Evolutionary conservation across 305 asterid genomes (phyloP), one percentile per base, ranked within the genome.

Genomic region (Nicotiana rustica): DNA sequence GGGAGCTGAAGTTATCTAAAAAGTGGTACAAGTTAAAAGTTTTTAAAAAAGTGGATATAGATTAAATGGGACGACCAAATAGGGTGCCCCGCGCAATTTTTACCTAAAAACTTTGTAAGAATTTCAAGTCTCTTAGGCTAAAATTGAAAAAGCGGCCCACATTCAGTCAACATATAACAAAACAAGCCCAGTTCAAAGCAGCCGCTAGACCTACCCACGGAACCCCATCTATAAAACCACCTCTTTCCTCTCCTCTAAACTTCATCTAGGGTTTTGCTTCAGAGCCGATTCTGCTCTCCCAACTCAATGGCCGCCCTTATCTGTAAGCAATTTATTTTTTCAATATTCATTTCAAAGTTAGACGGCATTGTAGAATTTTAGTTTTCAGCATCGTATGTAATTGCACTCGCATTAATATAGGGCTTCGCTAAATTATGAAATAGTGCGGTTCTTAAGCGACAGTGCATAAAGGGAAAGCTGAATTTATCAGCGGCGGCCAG

Each of bases 401-500:
- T 55, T 76, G 80, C 80, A 76, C 66, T 55, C 1, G 80, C 66
- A 55, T 29, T 8, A 17, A 18, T 75, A 76, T 5, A 57, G 19
- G 41, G 66, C 80, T 76, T 55, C 29, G 31, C 80, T 76, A 76
- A 52, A 76, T 52, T 6, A 14, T 44, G 9, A 25, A 15, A 4
- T 76, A 55, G 80, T 55, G 80, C 5, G n/a, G 80, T 29, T 59
- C 56, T 52, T 15, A 6, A 29, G 49, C 12, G 49, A 29, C 33
- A 52, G 93, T 92, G 97, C 97, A 85, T 80, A 92, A 80, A 92
- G 76, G 35, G 67, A 92, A 91, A 67, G 97, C 93, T 85, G 97
- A 86, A 60, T 83, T 75, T 41, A 83, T 89, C 94, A 81, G 95
- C 93, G 93, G 95, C 95, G 97, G 95, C 95, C 97, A 93, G 97